phyloP scores from a whole-genome alignment of 1,139 yeast genomes.

The Nadsonia commutata region DNA sequence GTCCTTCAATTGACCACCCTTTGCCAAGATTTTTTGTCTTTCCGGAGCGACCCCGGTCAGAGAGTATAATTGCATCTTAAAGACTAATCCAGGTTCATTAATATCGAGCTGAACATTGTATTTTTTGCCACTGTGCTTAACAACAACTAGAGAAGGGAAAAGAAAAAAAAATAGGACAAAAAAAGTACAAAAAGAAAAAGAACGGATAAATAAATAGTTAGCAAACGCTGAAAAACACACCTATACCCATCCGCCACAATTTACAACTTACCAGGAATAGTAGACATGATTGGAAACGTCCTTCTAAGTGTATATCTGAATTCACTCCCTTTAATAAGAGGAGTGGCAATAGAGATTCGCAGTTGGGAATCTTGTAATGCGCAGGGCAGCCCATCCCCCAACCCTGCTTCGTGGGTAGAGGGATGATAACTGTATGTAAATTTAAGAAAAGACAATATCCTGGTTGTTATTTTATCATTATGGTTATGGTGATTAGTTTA shows the following conservation, averaged over 20 bases:
- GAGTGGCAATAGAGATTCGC: too few relatives aligned
- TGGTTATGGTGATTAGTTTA: too few relatives aligned
- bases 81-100: constrained; percentile 38
- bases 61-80: constrained; percentile 58
- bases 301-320: too few relatives aligned
- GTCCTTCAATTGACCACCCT: constrained; percentile 77
- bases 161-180: not conserved
- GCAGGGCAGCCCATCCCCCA: too few relatives aligned
- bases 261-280: not conserved
- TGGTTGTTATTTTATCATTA: too few relatives aligned
- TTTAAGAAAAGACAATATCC: too few relatives aligned
- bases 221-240: not conserved
- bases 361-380: too few relatives aligned
- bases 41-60: constrained; percentile 71
- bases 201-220: not conserved
- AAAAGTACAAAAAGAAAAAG: not conserved
- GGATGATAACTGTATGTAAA: too few relatives aligned
- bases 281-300: not conserved
- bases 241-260: not conserved
- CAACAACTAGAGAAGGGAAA: constrained; percentile 26
- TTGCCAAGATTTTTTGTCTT: constrained; percentile 79
- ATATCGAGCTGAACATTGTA: constrained; percentile 52
- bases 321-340: too few relatives aligned
- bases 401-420: too few relatives aligned
- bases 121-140: constrained; percentile 76